Base-by-base conservation (phyloP, 2,329 filamentous ascomycete genomes). In the Talaromyces amestolkiae region DNA sequence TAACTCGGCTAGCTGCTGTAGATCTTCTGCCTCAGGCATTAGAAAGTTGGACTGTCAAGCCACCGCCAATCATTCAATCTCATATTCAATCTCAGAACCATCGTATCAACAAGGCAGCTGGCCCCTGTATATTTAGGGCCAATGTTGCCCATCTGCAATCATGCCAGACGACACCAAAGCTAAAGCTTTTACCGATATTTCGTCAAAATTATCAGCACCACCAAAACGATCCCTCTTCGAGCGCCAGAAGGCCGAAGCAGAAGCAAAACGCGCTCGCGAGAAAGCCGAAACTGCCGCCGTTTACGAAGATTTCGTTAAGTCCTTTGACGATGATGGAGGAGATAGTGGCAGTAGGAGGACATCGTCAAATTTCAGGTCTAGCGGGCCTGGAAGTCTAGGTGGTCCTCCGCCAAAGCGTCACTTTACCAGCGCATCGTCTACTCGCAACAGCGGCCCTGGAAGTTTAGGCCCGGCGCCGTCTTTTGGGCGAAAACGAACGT, bases 181-280 rank as follows among this genome's bases (percentile, higher is more conserved):
- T 6, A 79, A 78, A 64, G 70, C 66, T 1, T 93, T 94, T 72
- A 89, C 91, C 15, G 87, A 92, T 72, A 84, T 91, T 66, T 86
- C 89, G 65, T 85, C 88, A 61, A 96, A 96, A 78, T 87, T 95
- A 60, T 87, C 90, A 64, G 91, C 91, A 58, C 88, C 91, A 0
- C 85, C 89, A 68, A 95, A 93, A 78, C 91, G 95, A 75, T 96
- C 92, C 22, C 85, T 90, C 31, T 97, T 96, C 76, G 93, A 97
- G 80, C 89, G 89, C 71, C 91, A 96, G 76, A 92, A 91, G 77
- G 91, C 91, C 66, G 92, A 96, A 76, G 91, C 91, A 65, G 92
- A 96, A 81, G 92, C 92, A 27, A 97, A 97, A 80, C 89, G 91
- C 66, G 85, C 87, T 70, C 86, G 92, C 70, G 93, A 96, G 77